Base-by-base conservation (phyloP, 1,139 yeast species). In the Pichia sp. region DNA sequence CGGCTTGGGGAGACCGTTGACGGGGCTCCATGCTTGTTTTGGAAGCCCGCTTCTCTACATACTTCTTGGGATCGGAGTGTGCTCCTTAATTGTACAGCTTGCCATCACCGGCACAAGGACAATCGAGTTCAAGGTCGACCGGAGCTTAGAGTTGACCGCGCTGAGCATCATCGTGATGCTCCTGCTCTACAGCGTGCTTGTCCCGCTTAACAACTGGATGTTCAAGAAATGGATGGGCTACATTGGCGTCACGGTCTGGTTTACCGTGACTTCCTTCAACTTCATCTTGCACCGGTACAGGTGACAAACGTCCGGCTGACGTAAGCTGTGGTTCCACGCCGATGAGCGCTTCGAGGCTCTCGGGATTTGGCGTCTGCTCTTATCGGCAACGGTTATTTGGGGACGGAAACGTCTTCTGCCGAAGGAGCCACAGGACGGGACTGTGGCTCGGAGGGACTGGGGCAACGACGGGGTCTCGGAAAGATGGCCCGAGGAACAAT, bases 1-100 rank as follows among this genome's bases (percentile, higher is more conserved):
- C 0, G 71, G 68, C 31, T 72, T 79, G 73, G 84, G 84, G 0
- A 73, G 78, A 71, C 83, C 84, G 0, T 63, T 78, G 27, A 80
- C 81, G 74, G 84, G 84, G 2, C 72, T 80, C 53, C 78, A 81
- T 52, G 84, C 84, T 1, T 80, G 85, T 61, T 79, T 80, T 64
- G 85, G 85, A 1, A 79, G 84, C 0, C 84, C 85, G 0, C 66
- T 80, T 10, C 64, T 80, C 29, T 75, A 81, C 30, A 67, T 79
- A 40, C 69, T 77, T 73, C 38, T 70, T 71, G 71, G 85, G 74
- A 42, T 65, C 68, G 60, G 80, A 63, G 63, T 64, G n/a, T 68
- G 67, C 52, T 76, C 80, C 0, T 58, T 77, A n/a, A 55, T 77
- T 3, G 63, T 74, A 4, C 68, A 73, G 47, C 50, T 64, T 2